A percentile compares a stretch with the other conserved stretches of the same genome.
These are phyloP conservation scores for Alisma plantagoaquatica DNA, from an alignment of 106 monocot species.

Conservation along the genomic window DNA sequence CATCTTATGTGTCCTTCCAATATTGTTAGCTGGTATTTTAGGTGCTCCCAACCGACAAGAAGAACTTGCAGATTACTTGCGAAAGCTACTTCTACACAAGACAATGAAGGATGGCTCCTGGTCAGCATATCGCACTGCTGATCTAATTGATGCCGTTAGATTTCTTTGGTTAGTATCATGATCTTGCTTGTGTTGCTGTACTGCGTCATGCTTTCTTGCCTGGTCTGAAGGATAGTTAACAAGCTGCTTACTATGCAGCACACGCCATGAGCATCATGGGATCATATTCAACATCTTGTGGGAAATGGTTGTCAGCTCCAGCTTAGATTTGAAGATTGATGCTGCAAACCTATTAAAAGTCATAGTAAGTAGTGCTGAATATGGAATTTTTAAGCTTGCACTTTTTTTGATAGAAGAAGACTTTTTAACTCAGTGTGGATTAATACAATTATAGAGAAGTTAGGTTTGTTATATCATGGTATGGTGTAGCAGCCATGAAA, in stretches of 20 bases:
- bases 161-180: conserved; percentile 67
- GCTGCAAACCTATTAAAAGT: conserved; percentile 86
- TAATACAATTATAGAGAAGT: too few species aligned
- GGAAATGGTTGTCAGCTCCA: conserved; percentile 97
- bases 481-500: too few species aligned
- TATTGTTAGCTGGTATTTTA: conserved; percentile 73
- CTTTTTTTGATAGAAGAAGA: background rate
- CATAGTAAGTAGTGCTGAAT: conserved; percentile 40
- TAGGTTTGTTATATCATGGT: too few species aligned
- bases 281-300: conserved; percentile 78
- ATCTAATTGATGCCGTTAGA: conserved; percentile 73
- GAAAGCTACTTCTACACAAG: conserved; percentile 64
- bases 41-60: conserved; percentile 46
- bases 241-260: conserved; percentile 47
- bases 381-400: background rate
- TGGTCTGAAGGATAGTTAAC: background rate
- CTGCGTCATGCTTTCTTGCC: background rate
- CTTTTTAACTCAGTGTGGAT: too few species aligned
- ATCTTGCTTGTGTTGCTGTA: background rate
- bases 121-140: conserved; percentile 35
- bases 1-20: conserved; percentile 80
- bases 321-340: conserved; percentile 59
- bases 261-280: conserved; percentile 73
- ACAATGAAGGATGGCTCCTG: conserved; percentile 43
- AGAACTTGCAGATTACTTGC: conserved; percentile 59